Evolutionary conservation across 306 rosid species (phyloP).

Genomic region (Sicyos edulis): DNA sequence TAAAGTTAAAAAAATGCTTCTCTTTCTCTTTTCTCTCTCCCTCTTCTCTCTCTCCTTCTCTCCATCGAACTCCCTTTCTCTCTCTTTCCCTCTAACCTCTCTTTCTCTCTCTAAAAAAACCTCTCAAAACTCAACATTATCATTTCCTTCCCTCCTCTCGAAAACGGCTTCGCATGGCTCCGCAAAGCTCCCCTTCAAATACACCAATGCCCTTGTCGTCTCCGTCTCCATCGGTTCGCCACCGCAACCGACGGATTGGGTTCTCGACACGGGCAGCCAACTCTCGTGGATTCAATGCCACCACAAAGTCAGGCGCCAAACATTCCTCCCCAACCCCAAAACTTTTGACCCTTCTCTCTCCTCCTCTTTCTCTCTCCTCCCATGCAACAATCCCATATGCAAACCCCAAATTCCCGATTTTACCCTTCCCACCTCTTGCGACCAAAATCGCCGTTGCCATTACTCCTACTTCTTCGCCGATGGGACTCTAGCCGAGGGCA

Average conservation of each 20-base stretch:
- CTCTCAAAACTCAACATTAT: background rate
- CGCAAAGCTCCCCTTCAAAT: slow-evolving; percentile 45
- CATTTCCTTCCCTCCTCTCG: background rate
- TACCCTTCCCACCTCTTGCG: slow-evolving; percentile 81
- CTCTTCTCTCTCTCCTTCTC: slow-evolving; percentile 22
- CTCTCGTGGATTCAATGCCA: slow-evolving; percentile 82
- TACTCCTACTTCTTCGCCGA: slow-evolving; percentile 93
- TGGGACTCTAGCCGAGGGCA: slow-evolving; percentile 87
- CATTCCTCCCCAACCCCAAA: background rate
- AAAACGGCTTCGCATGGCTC: slow-evolving; percentile 31
- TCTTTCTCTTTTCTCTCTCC: slow-evolving; percentile 33
- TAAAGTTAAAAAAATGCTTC: background rate
- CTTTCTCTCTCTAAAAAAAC: background rate
- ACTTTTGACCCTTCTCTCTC: slow-evolving; percentile 77
- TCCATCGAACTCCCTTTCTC: background rate
- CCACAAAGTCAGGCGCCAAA: background rate
- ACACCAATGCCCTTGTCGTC: slow-evolving; percentile 57
- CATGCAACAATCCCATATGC: slow-evolving; percentile 75
- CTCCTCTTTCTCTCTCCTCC: slow-evolving; percentile 66
- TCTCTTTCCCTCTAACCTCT: background rate
- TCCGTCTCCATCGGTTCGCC: slow-evolving; percentile 78
- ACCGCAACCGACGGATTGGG: slow-evolving; percentile 71
- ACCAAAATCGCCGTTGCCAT: slow-evolving; percentile 81
- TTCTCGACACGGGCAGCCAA: slow-evolving; percentile 85
- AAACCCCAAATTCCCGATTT: slow-evolving; percentile 85